Evolutionary conservation across 2,329 filamentous ascomycete species (phyloP).

Genomic region (Fusarium veterinarium): DNA sequence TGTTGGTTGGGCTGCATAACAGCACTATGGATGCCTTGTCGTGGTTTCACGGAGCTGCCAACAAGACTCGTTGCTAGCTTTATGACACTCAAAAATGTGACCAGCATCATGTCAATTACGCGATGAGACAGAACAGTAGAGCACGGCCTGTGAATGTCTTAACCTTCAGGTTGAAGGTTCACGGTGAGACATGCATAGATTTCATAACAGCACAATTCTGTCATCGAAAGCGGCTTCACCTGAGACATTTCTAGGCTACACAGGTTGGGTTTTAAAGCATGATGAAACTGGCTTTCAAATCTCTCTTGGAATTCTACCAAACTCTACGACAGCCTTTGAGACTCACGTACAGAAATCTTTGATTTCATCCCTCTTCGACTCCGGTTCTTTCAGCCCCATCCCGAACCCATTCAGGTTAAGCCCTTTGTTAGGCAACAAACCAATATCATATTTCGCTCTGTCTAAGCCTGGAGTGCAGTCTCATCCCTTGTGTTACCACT

Average conservation of each 20-base stretch:
- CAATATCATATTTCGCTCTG: background rate
- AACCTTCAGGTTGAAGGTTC: conserved; percentile 1
- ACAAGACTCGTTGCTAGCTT: too few relatives aligned
- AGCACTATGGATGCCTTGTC: background rate
- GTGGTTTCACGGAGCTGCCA: background rate
- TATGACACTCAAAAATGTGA: background rate
- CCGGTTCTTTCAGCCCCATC: background rate
- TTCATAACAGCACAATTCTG: conserved; percentile 1
- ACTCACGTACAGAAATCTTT: background rate
- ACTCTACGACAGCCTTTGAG: background rate
- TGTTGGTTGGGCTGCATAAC: background rate
- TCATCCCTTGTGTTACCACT: conserved; percentile 69
- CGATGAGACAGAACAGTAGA: background rate
- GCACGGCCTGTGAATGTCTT: background rate
- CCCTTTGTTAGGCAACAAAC: background rate
- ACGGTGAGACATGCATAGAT: background rate
- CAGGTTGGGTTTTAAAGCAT: background rate
- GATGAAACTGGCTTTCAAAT: background rate
- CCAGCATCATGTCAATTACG: background rate
- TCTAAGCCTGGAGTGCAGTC: conserved; percentile 65
- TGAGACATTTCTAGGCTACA: conserved; percentile 1
- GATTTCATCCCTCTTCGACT: background rate
- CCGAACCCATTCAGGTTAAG: background rate
- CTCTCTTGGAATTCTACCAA: background rate
- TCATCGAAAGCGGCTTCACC: background rate